Percentiles rank a stretch among this genome's conserved stretches.
Evolutionary conservation across 2,329 filamentous ascomycete species (phyloP).

Genomic region (Fusarium poae): DNA sequence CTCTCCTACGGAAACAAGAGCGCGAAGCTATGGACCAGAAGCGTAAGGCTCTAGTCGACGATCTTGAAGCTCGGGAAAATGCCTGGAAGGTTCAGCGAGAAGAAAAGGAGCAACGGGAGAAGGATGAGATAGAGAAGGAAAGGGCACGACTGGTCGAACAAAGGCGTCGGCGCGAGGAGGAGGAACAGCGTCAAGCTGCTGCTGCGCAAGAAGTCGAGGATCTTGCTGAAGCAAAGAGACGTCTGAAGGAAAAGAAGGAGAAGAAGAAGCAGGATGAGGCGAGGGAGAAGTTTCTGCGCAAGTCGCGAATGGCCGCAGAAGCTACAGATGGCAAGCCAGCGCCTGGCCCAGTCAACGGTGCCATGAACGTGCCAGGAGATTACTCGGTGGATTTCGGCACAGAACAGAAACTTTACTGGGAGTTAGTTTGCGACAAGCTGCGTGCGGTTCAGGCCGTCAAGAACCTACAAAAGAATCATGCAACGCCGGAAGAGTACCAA

Average conservation of each 20-base stretch:
- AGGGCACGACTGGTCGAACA: conserved; percentile 55
- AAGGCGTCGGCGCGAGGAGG: conserved; percentile 56
- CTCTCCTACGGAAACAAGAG: conserved; percentile 76
- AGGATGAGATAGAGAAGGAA: conserved; percentile 56
- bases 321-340: conserved; percentile 36
- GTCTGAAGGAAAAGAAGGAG: conserved; percentile 58
- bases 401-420: conserved; percentile 55
- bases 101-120: conserved; percentile 56
- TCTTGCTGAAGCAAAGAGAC: conserved; percentile 54
- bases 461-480: conserved; percentile 49
- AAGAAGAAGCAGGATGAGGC: conserved; percentile 54
- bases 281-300: conserved; percentile 50
- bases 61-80: conserved; percentile 83
- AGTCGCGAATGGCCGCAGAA: conserved; percentile 55
- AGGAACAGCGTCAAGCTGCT: conserved; percentile 52
- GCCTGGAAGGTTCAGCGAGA: conserved; percentile 72
- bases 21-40: conserved; percentile 79
- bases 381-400: conserved; percentile 50
- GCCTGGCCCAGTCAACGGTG: conserved; percentile 52
- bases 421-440: conserved; percentile 58
- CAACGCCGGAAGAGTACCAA: conserved; percentile 46
- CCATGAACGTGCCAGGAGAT: conserved; percentile 55
- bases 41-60: conserved; percentile 83
- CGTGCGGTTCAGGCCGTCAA: conserved; percentile 55
- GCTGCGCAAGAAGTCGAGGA: conserved; percentile 58